Evolutionary conservation across 2,329 filamentous ascomycete genomes (phyloP), one percentile per base, ranked within the genome.

Genomic region (Didymella lethalis): DNA sequence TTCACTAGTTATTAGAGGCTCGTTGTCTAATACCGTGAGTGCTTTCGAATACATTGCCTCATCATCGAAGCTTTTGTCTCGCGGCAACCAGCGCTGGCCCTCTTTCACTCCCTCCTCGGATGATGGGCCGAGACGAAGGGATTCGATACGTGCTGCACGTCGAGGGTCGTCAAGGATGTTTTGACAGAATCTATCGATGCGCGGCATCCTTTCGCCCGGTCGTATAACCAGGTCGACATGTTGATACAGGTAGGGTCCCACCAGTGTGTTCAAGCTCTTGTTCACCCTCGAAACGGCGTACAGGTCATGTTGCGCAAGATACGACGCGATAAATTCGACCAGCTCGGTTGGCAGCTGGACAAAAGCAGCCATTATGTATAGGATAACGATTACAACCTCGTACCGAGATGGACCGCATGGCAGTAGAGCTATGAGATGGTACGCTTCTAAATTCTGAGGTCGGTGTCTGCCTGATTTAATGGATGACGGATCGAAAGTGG

Each of bases 151-250:
- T 18, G 51, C 52, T 18, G 67, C 68, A 14, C 62, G 61, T 18
- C 57, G 61, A 18, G 31, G 25, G 16, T 69, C 57, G 23, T 60
- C 50, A 10, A 69, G 52, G 18, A 73, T 59, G 28, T 63, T 67
- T 29, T 70, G 60, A 55, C 68, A 71, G 41, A 73, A 68, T 14
- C 44, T 47, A 43, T 73, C 69, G 38, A 73, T 68, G 20, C 65
- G 66, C 16, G 69, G 69, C n/a, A 69, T 32, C 23, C 40, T 61
- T 31, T 63, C 48, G 25, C 58, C 62, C 1, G 64, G 47, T 4
- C 49, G 57, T 28, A 71, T 64, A 14, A 62, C 61, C 3, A 73
- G 59, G 53, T 72, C 63, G 20, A 72, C 59, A 50, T 72, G 57
- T 4, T 64, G 63, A 41, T 73, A 73, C 2, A 74, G 48, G 20